Base-by-base conservation (phyloP, 345 rosid genomes). In the Eucalyptus brandiana region DNA sequence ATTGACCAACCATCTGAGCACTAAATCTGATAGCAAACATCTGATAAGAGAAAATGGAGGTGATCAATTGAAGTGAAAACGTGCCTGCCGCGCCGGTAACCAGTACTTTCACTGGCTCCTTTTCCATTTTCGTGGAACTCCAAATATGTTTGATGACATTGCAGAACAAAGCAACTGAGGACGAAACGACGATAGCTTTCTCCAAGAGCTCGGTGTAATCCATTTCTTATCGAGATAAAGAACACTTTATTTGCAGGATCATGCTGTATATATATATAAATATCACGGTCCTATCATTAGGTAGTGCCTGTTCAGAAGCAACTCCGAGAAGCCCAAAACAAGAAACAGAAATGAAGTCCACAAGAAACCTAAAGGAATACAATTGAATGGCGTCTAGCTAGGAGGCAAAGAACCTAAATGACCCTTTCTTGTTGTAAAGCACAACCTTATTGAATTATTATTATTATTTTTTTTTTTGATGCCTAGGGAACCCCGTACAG, bases 81-180 rank as follows among this genome's bases (percentile, higher is more conserved):
- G 91, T 94, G 94, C 99, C 97, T 96, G 97, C 95, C 30, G 98
- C 98, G 32, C 99, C 98, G 14, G 96, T 96, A 37, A 97, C 94
- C 48, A 96, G 91, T 17, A 97, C 94, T 88, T 90, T 92, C 4
- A 93, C 86, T 23, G 97, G 98, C 18, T 95, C 97, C 90, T 95
- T 96, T 83, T 95, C 96, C 28, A 93, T 86, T 53, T 93, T 90
- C 67, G 95, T 56, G 89, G 94, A 91, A 76, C 90, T 93, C 76
- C 96, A 93, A 96, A 95, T 94, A 26, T 95, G 94, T 80, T 89
- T 91, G 56, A 96, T 92, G 87, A 96, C 93, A 89, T 93, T 96
- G 94, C 94, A 92, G 87, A 93, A 91, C 88, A 97, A 89, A 83
- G 91, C 23, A 44, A 93, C 80, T 80, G 92, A 93, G 83, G 95